Evolutionary conservation across 2,329 filamentous ascomycete genomes (phyloP).

Genomic region (Stagonosporopsis chrysanthemi): DNA sequence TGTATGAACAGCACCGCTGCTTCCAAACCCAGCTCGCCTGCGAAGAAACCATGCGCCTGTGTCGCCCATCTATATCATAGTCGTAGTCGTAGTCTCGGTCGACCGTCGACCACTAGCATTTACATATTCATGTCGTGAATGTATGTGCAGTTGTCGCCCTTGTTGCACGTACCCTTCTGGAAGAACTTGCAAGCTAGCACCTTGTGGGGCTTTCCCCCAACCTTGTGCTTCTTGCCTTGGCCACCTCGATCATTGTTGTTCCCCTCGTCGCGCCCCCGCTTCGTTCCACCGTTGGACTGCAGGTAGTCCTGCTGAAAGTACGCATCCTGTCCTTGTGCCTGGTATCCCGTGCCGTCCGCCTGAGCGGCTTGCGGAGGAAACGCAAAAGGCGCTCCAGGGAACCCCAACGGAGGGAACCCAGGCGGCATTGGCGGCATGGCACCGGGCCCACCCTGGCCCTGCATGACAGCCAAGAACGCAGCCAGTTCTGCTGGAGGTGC

Average conservation of each 20-base stretch:
- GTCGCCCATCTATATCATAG: neutral
- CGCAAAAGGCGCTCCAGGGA: constrained; percentile 22
- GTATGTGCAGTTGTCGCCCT: constrained; percentile 77
- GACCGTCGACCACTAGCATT: neutral
- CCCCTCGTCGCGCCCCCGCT: constrained; percentile 47
- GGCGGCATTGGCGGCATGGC: constrained; percentile 31
- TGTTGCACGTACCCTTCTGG: constrained; percentile 73
- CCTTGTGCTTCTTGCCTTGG: constrained; percentile 62
- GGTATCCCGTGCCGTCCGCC: constrained; percentile 22
- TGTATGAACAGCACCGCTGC: neutral
- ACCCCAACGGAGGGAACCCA: constrained; percentile 26
- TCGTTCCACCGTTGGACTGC: constrained; percentile 42
- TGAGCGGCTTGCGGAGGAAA: constrained; percentile 27
- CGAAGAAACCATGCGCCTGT: neutral
- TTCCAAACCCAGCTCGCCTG: neutral
- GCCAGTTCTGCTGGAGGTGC: constrained; percentile 32
- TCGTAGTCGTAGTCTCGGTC: neutral
- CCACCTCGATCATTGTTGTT: constrained; percentile 32
- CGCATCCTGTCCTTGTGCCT: constrained; percentile 23
- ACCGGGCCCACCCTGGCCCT: constrained; percentile 14
- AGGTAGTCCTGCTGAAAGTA: constrained; percentile 41
- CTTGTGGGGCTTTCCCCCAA: constrained; percentile 45
- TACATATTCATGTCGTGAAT: constrained; percentile 63
- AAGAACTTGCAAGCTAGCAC: constrained; percentile 70
- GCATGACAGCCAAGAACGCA: constrained; percentile 36